phyloP scores from a whole-genome alignment of 805 yeast species.

The Barnettozyma sp. region DNA sequence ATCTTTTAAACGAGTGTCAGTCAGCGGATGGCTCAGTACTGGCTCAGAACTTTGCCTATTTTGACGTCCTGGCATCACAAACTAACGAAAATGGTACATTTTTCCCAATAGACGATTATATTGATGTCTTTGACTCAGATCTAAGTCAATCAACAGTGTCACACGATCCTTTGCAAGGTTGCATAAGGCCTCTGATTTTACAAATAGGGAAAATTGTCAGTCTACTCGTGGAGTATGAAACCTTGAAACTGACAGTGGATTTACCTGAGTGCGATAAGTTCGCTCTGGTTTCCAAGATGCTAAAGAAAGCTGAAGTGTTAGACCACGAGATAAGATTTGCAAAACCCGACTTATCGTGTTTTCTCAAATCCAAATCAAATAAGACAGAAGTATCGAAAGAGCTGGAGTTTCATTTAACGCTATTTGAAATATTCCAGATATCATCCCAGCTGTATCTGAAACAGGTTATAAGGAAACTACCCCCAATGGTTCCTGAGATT shows the following conservation, averaged over 20 bases:
- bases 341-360: slow-evolving; percentile 40
- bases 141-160: too few species aligned
- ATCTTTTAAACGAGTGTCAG: slow-evolving; percentile 9
- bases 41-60: slow-evolving; percentile 21
- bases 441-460: slow-evolving; percentile 47
- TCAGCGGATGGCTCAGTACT: slow-evolving; percentile 18
- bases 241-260: slow-evolving; percentile 6
- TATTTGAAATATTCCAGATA: slow-evolving; percentile 52
- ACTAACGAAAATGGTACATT: slow-evolving; percentile 26
- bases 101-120: slow-evolving; percentile 20
- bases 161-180: slow-evolving; percentile 23
- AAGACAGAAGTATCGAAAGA: slow-evolving; percentile 29
- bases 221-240: slow-evolving; percentile 18
- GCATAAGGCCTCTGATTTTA: slow-evolving; percentile 19
- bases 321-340: slow-evolving; percentile 38
- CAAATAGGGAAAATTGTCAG: slow-evolving; percentile 22
- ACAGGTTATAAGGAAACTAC: slow-evolving; percentile 44
- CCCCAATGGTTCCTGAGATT: slow-evolving; percentile 47
- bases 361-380: slow-evolving; percentile 18
- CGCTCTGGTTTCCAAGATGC: slow-evolving; percentile 14
- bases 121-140: slow-evolving; percentile 8
- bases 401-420: slow-evolving; percentile 49
- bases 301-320: slow-evolving; percentile 26
- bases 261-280: slow-evolving; percentile 17
- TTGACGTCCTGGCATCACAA: slow-evolving; percentile 23